Conservation (phyloP, 1,284 basidiomycete genomes). For the Sanghuangporus sanghuang region DNA sequence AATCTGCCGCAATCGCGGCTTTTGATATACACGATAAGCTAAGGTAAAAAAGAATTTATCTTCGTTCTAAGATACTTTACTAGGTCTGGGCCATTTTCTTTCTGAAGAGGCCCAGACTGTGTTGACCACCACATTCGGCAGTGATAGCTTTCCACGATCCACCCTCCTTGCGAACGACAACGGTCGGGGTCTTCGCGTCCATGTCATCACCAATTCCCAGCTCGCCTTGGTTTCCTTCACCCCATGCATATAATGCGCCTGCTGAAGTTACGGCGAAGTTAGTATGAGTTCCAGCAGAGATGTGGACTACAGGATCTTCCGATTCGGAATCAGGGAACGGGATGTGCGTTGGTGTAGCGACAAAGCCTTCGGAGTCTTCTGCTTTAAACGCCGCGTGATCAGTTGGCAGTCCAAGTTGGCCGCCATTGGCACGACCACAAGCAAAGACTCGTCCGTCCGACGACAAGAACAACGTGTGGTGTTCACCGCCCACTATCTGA, state of each 20-base stretch:
- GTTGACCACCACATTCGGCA: conserved; percentile 68
- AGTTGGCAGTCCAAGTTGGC: conserved; percentile 70
- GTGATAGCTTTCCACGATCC: conserved; percentile 57
- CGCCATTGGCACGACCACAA: conserved; percentile 73
- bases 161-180: conserved; percentile 64
- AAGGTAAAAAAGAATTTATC: background rate
- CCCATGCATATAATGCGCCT: conserved; percentile 85
- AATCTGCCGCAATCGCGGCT: background rate
- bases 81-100: conserved; percentile 33
- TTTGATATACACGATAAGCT: background rate
- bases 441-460: conserved; percentile 80
- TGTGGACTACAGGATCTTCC: conserved; percentile 68
- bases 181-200: conserved; percentile 51
- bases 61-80: background rate
- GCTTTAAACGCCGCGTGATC: conserved; percentile 54
- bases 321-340: conserved; percentile 54
- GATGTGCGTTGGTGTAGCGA: conserved; percentile 62
- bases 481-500: conserved; percentile 73
- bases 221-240: conserved; percentile 73
- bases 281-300: conserved; percentile 77
- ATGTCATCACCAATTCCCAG: conserved; percentile 57
- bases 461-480: conserved; percentile 87
- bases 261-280: conserved; percentile 76
- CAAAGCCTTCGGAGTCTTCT: conserved; percentile 44
- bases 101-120: conserved; percentile 63